phyloP scores from a whole-genome alignment of 192 early-diverging fungal genomes.

The Gigaspora rosea region DNA sequence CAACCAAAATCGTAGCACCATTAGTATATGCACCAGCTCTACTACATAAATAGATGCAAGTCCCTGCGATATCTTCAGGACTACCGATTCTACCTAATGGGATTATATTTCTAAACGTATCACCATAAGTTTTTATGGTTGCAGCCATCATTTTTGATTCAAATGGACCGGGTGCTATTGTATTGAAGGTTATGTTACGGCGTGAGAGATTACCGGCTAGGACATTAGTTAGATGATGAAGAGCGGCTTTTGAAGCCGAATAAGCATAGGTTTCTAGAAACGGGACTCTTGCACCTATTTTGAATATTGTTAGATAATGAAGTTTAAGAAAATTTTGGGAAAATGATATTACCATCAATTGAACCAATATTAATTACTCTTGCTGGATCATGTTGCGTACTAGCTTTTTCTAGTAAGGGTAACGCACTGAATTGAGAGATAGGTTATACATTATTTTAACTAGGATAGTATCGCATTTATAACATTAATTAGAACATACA shows the following conservation, averaged over 20 bases:
- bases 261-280: slow-evolving; percentile 65
- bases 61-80: slow-evolving; percentile 85
- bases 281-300: not conserved
- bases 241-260: slow-evolving; percentile 75
- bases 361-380: slow-evolving; percentile 86
- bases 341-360: slow-evolving; percentile 49
- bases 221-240: slow-evolving; percentile 72
- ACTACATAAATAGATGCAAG: slow-evolving; percentile 76
- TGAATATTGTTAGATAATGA: not conserved
- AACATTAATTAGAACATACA: not conserved
- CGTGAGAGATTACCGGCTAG: slow-evolving; percentile 59
- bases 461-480: too few species aligned
- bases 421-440: not conserved
- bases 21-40: slow-evolving; percentile 79
- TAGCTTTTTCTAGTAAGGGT: slow-evolving; percentile 65
- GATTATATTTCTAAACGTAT: slow-evolving; percentile 50
- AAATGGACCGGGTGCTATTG: slow-evolving; percentile 73
- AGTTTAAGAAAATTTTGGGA: not conserved
- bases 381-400: slow-evolving; percentile 54
- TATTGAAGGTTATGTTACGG: slow-evolving; percentile 64
- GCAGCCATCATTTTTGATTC: slow-evolving; percentile 42
- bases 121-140: not conserved
- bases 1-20: slow-evolving; percentile 79
- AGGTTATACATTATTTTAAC: too few species aligned
- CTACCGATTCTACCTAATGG: slow-evolving; percentile 79